These are phyloP conservation scores for Pezizomycotina sp. DNA, from an alignment of 2,329 filamentous ascomycete genomes.

Conservation along the genomic window DNA sequence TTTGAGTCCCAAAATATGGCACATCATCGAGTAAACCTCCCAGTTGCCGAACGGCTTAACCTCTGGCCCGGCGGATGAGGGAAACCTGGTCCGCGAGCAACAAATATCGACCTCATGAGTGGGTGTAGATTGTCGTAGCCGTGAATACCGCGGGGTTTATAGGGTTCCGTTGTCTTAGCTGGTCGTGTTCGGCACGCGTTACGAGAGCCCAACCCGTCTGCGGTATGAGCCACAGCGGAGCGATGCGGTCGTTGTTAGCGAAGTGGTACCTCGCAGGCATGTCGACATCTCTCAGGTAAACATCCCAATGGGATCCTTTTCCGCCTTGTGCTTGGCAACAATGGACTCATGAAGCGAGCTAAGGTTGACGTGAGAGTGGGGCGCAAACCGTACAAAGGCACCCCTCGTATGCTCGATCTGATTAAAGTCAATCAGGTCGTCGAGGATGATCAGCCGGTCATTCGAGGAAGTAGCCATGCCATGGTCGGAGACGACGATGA, in stretches of 20 bases:
- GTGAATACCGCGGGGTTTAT: conserved; percentile 71
- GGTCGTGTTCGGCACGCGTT: conserved; percentile 59
- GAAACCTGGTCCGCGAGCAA: conserved; percentile 83
- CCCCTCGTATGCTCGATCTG: conserved; percentile 73
- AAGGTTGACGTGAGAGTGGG: conserved; percentile 47
- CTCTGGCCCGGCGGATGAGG: conserved; percentile 67
- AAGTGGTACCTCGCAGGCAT: conserved; percentile 95
- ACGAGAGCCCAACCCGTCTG: conserved; percentile 88
- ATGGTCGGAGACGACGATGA: conserved; percentile 93
- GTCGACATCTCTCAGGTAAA: conserved; percentile 69
- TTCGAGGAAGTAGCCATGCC: conserved; percentile 91
- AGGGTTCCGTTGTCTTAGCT: conserved; percentile 43
- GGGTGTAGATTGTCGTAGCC: conserved; percentile 92
- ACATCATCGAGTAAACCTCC: conserved; percentile 87
- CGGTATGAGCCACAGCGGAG: conserved; percentile 85
- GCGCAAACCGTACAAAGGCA: conserved; percentile 81
- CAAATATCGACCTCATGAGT: conserved; percentile 88
- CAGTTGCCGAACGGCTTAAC: conserved; percentile 65
- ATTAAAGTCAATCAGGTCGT: conserved; percentile 64
- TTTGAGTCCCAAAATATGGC: conserved; percentile 61
- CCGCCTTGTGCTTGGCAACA: conserved; percentile 27
- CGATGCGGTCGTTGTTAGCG: conserved; percentile 70
- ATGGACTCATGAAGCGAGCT: conserved; percentile 47
- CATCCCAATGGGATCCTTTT: conserved; percentile 56
- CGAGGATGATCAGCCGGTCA: conserved; percentile 66